A percentile compares a stretch with the other conserved stretches of the same genome.
Evolutionary conservation across 163 green algal species (phyloP).

Genomic region (Scenedesmus sp.): DNA sequence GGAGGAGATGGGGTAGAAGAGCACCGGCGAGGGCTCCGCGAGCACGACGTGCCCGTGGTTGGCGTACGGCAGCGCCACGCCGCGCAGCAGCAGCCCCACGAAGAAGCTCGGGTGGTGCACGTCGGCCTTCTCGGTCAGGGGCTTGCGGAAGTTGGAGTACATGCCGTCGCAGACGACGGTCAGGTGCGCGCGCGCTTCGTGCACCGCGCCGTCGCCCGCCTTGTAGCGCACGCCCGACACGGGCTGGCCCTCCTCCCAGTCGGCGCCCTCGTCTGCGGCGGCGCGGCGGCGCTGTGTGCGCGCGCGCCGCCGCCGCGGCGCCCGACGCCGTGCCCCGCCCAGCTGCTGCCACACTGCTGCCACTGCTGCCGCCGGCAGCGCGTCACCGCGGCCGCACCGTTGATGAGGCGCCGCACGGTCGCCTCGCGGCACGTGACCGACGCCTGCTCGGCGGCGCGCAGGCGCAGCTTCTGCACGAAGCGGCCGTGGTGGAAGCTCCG

Average conservation of each 20-base stretch:
- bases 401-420: conserved; percentile 73
- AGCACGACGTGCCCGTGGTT: conserved; percentile 97
- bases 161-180: conserved; percentile 98
- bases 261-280: conserved; percentile 60
- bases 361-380: conserved; percentile 2
- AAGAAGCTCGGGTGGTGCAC: conserved; percentile 90
- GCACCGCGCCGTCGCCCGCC: conserved; percentile 59
- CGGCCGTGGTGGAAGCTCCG: conserved; percentile 95
- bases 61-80: conserved; percentile 78
- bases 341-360: conserved; percentile 5
- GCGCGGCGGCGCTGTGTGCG: not conserved
- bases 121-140: conserved; percentile 54
- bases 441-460: conserved; percentile 58
- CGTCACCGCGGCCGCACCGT: conserved; percentile 49
- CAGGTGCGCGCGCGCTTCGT: conserved; percentile 77
- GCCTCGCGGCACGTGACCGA: conserved; percentile 87
- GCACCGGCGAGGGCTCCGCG: conserved; percentile 90
- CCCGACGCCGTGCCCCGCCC: not conserved
- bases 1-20: conserved; percentile 97
- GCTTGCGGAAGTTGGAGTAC: conserved; percentile 87
- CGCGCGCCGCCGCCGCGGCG: not conserved
- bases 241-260: conserved; percentile 74
- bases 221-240: conserved; percentile 84
- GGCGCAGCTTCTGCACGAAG: conserved; percentile 93
- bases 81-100: conserved; percentile 89